Base-by-base conservation (phyloP, 495 filamentous ascomycete genomes). In the Aspergillus egyptiacus region DNA sequence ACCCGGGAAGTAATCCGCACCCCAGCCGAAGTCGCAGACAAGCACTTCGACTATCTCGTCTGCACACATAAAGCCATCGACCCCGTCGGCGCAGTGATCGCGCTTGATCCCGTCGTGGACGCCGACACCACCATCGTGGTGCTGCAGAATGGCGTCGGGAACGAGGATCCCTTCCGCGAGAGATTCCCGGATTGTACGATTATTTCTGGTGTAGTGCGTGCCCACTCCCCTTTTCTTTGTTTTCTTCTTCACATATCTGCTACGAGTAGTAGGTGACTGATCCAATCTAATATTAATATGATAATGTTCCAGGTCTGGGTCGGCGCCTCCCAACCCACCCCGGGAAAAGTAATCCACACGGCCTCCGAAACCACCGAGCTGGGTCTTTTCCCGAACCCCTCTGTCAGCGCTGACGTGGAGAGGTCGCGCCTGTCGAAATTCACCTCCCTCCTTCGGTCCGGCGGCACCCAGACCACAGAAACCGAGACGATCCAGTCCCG, bases 61-160 rank as follows among this genome's bases (percentile, higher is more conserved):
- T 77, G 74, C 55, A 67, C 73, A 3, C 64, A 76, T 51, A 79
- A 79, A 53, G 76, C 76, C 9, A 65, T 77, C 28, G 66, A 76
- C 23, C 71, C 70, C 19, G 60, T 60, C 5, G 49, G 57, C 0
- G 66, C 69, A 0, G 60, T 63, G 4, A 42, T 55, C 2, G 50
- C 61, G 6, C 61, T 79, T n/a, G 54, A 56, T 13, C 66, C 75
- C 6, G 74, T 57, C 11, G 57, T 75, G 9, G 56, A 60, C 25
- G 57, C 58, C 1, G 53, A 50, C 2, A 68, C 66, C 1, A 65
- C 66, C 0, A 76, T 87, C 49, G 79, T 87, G 15, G 65, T 87
- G 25, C 80, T 86, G 41, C 83, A 87, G 51, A 87, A 87, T 61
- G 83, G 83, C 20, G 74, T 87, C 8, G 83, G 83, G 20, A 81